Percentiles rank a stretch among this genome's conserved stretches.
phyloP scores from a whole-genome alignment of 1,284 basidiomycete genomes.

The Anthracocystis walkeri region DNA sequence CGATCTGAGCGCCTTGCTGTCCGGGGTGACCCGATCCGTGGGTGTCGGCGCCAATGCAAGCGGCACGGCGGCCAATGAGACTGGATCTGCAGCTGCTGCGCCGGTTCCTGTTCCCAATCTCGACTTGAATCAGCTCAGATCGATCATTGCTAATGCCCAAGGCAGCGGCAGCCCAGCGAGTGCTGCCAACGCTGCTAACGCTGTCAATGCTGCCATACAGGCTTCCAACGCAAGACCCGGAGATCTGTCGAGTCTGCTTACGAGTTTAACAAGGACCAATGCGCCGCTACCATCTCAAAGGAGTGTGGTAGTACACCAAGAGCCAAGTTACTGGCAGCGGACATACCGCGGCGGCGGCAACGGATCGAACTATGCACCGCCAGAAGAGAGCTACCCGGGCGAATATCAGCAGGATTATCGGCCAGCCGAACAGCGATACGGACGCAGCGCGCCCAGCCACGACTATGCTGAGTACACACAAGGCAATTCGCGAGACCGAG shows the following conservation, averaged over 20 bases:
- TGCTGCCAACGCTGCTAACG: slow-evolving; percentile 16
- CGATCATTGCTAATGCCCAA: slow-evolving; percentile 16
- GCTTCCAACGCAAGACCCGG: slow-evolving; percentile 9
- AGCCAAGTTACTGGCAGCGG: slow-evolving; percentile 11
- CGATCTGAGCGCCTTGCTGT: slow-evolving; percentile 22
- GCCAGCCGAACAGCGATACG: slow-evolving; percentile 5
- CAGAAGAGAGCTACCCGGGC: slow-evolving; percentile 36
- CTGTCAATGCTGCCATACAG: slow-evolving; percentile 20
- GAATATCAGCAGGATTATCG: slow-evolving; percentile 29
- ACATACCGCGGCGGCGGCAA: not conserved
- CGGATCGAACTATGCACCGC: not conserved
- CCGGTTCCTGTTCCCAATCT: slow-evolving; percentile 17
- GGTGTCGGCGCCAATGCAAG: not conserved
- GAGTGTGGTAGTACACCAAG: not conserved
- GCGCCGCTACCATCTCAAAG: not conserved
- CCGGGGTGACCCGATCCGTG: slow-evolving; percentile 16
- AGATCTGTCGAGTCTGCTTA: slow-evolving; percentile 29
- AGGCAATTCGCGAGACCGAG: not conserved
- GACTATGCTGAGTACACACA: not conserved
- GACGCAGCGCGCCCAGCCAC: not conserved
- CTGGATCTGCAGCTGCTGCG: not conserved
- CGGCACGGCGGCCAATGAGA: not conserved
- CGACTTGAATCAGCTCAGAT: slow-evolving; percentile 26
- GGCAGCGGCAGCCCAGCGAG: not conserved
- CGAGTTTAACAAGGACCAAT: slow-evolving; percentile 22